These are phyloP conservation scores for Marasmius fiardii DNA, from an alignment of 1,284 basidiomycete genomes.

Conservation along the genomic window DNA sequence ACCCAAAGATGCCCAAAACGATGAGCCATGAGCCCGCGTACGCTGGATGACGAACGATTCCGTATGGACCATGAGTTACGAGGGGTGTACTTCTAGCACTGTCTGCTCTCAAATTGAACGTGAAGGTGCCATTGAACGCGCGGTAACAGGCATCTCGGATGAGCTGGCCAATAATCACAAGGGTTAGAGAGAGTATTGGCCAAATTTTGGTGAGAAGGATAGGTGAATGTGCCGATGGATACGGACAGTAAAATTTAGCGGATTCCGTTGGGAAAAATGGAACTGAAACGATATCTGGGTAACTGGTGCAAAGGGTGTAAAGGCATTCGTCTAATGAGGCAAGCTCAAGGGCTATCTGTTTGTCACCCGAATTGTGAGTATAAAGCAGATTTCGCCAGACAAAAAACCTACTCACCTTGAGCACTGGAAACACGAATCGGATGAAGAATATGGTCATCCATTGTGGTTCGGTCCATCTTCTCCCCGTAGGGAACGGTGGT, in stretches of 20 bases:
- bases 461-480: background rate
- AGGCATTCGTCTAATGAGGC: background rate
- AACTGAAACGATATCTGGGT: background rate
- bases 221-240: background rate
- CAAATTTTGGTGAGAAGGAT: background rate
- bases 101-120: background rate
- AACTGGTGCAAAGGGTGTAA: background rate
- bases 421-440: background rate
- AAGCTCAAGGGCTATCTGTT: background rate
- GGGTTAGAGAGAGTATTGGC: background rate
- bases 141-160: background rate
- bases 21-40: background rate
- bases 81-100: background rate
- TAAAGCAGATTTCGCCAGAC: background rate
- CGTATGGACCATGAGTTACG: background rate
- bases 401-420: background rate
- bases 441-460: background rate
- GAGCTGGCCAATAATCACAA: background rate
- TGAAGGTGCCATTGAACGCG: background rate
- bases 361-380: background rate
- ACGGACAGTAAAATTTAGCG: background rate
- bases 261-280: background rate
- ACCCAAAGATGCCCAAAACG: background rate
- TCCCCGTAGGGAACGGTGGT: background rate
- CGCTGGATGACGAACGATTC: background rate